phyloP scores from a whole-genome alignment of 257 asterid species.

The Plectranthus barbatus region DNA sequence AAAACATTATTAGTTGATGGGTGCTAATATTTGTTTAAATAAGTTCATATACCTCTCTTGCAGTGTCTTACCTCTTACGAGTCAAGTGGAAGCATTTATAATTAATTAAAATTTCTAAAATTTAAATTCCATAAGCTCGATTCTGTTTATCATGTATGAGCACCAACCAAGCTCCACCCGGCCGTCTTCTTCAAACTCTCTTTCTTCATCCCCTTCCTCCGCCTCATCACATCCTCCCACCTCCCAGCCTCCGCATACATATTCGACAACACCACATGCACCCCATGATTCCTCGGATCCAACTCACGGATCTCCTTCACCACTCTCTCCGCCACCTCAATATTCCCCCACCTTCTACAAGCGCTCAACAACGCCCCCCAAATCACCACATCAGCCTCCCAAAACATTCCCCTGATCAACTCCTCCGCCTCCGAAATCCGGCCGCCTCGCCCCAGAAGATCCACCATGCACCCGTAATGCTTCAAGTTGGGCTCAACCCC shows the following conservation, averaged over 20 bases:
- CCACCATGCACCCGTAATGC: slow-evolving; percentile 89
- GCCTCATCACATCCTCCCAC: slow-evolving; percentile 65
- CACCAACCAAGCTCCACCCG: slow-evolving; percentile 58
- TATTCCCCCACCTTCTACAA: slow-evolving; percentile 49
- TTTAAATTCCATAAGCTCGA: too few relatives aligned
- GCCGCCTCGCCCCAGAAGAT: slow-evolving; percentile 70
- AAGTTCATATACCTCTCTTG: too few relatives aligned
- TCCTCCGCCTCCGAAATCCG: slow-evolving; percentile 68
- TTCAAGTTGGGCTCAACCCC: slow-evolving; percentile 56
- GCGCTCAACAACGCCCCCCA: slow-evolving; percentile 83
- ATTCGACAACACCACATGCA: slow-evolving; percentile 66
- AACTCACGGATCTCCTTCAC: slow-evolving; percentile 50
- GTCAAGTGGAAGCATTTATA: too few relatives aligned
- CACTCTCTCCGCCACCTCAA: slow-evolving; percentile 72
- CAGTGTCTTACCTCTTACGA: too few relatives aligned
- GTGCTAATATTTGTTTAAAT: too few relatives aligned
- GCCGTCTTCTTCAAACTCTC: slow-evolving; percentile 58
- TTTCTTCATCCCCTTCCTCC: slow-evolving; percentile 59
- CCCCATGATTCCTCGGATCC: slow-evolving; percentile 71
- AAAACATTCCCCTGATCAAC: slow-evolving; percentile 55
- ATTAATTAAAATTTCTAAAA: background rate
- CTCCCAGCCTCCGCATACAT: slow-evolving; percentile 83
- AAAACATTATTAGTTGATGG: too few relatives aligned
- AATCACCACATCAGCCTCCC: slow-evolving; percentile 68
- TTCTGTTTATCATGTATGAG: too few relatives aligned